A percentile compares a stretch with the other conserved stretches of the same genome.
Evolutionary conservation across 345 rosid species (phyloP).

Genomic region (Moricandia moricandioides): DNA sequence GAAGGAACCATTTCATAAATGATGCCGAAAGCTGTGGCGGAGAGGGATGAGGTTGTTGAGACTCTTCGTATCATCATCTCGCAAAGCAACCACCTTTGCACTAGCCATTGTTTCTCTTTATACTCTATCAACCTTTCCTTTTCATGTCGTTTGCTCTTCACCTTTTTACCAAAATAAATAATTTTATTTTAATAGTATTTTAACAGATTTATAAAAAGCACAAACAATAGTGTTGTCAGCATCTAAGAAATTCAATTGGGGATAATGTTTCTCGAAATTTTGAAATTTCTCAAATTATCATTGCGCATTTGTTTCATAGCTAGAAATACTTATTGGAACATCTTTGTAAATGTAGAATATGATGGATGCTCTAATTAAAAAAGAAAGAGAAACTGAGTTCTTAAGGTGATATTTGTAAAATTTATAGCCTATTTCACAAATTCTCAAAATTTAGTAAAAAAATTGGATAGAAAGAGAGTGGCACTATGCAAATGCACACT

Average conservation of each 20-base stretch:
- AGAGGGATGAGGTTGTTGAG: slow-evolving; percentile 37
- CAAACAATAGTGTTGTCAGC: background rate
- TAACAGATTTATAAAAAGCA: background rate
- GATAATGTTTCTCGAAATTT: background rate
- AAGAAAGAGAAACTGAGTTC: background rate
- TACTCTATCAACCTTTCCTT: background rate
- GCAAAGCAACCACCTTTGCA: background rate
- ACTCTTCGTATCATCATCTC: slow-evolving; percentile 42
- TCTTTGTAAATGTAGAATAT: background rate
- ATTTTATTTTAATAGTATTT: background rate
- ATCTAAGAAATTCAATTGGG: background rate
- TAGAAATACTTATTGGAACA: background rate
- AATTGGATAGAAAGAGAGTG: too few relatives aligned
- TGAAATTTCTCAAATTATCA: background rate
- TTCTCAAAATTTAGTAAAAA: too few relatives aligned
- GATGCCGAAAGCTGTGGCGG: slow-evolving; percentile 39
- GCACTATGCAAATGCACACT: too few relatives aligned
- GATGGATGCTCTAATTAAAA: background rate
- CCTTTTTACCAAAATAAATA: background rate
- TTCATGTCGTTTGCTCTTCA: background rate
- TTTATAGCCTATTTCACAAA: too few relatives aligned
- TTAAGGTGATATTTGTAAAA: too few relatives aligned
- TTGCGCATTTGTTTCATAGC: background rate
- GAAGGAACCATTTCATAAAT: slow-evolving; percentile 51
- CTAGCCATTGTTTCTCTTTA: background rate